Base-by-base conservation (phyloP, 2,329 filamentous ascomycete genomes). In the Cadophora sp. region DNA sequence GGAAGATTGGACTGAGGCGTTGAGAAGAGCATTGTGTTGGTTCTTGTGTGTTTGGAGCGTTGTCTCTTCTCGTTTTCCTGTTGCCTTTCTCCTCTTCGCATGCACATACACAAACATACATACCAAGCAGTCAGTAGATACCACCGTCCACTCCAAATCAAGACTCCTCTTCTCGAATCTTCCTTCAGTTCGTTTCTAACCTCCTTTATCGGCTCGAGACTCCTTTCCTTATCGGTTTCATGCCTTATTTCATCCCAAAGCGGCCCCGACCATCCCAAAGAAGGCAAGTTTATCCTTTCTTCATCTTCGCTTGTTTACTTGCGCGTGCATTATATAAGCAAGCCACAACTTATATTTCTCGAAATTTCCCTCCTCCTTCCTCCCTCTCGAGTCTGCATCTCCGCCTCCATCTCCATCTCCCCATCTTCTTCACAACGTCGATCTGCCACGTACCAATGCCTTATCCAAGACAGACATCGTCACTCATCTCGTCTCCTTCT, bases 51-150 rank as follows among this genome's bases (percentile, higher is more conserved):
- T 26, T 8, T 59, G 34, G 56, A 40, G 19, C 7, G 27, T 3
- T 58, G 4, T n/a, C 16, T 16, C 31, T 24, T 37, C 9, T 31
- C 24, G 24, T 22, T 24, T 22, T 34, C 22, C 7, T 37, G 12
- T 22, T 40, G 4, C 22, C 51, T 4, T 58, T 58, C 55, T 58
- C 55, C 55, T 58, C 55, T 58, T n/a, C 55, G 5, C 19, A 59
- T 40, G 56, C n/a, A 59, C 31, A 40, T 59, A 37, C 29, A 58
- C 31, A 56, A 16, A 24, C 29, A 24, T 31, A 56, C 16, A 34
- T 34, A 34, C 27, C 51, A 53, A 26, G 26, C 26, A 55, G 27
- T 31, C 27, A 55, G 14, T 58, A 58, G 55, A 58, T 58, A 58
- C 11, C 31, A 37, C 11, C 4, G n/a, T 11, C 55, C 55, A 16